A percentile compares a stretch with the other conserved stretches of the same genome.
phyloP scores from a whole-genome alignment of 805 yeast genomes.

The Debaryomyces prosopidis region DNA sequence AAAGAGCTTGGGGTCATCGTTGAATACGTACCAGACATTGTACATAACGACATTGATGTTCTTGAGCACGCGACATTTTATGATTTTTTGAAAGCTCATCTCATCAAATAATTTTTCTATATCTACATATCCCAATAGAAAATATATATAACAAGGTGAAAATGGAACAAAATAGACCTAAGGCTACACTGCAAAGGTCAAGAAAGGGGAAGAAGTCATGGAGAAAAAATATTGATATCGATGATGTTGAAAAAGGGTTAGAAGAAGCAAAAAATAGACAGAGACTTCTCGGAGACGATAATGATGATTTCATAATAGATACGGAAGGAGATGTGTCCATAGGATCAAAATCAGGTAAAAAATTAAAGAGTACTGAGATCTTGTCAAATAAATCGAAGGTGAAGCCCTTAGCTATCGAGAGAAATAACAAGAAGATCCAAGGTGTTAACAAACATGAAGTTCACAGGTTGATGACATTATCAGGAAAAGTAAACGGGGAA shows the following conservation, averaged over 20 bases:
- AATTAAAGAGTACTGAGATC: slow-evolving; percentile 66
- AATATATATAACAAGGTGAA: background rate
- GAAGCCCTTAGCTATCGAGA: slow-evolving; percentile 52
- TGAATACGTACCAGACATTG: too few species aligned
- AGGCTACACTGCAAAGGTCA: slow-evolving; percentile 63
- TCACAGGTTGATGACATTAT: slow-evolving; percentile 65
- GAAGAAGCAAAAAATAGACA: slow-evolving; percentile 67
- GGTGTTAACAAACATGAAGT: slow-evolving; percentile 67
- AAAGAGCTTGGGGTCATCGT: too few species aligned
- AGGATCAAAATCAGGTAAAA: slow-evolving; percentile 46
- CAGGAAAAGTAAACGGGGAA: slow-evolving; percentile 69
- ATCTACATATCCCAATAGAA: background rate
- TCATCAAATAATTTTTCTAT: background rate
- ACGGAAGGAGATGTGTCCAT: slow-evolving; percentile 37
- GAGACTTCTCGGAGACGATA: slow-evolving; percentile 52
- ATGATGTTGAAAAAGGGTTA: slow-evolving; percentile 71
- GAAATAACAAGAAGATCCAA: slow-evolving; percentile 47
- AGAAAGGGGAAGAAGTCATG: slow-evolving; percentile 92
- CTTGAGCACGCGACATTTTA: too few species aligned
- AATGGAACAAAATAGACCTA: slow-evolving; percentile 46
- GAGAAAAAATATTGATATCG: slow-evolving; percentile 88
- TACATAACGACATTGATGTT: too few species aligned
- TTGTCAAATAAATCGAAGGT: slow-evolving; percentile 73
- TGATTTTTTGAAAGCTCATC: background rate
- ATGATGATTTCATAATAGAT: slow-evolving; percentile 61